Percentiles rank a stretch among this genome's conserved stretches.
Evolutionary conservation across 495 filamentous ascomycete genomes (phyloP).

Genomic region (Aspergillus steynii): DNA sequence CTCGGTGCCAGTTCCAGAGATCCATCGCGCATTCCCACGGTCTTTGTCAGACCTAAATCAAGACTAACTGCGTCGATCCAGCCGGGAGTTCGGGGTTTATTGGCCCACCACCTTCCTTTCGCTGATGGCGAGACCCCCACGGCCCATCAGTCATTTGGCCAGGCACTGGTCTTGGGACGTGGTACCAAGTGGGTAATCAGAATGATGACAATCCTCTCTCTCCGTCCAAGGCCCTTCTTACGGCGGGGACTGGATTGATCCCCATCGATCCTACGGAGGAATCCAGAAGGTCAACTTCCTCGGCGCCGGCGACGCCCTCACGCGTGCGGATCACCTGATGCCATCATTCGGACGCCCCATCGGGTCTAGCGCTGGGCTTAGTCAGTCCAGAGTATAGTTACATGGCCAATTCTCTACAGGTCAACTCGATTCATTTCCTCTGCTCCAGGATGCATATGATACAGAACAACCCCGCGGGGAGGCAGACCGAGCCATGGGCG

Average conservation of each 20-base stretch:
- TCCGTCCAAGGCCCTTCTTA: no score
- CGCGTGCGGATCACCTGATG: conserved; percentile 21
- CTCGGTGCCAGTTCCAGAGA: not conserved
- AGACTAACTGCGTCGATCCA: conserved; percentile 3
- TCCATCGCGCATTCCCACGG: not conserved
- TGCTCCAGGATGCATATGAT: no score
- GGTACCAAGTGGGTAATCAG: not conserved
- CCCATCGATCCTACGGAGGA: not conserved
- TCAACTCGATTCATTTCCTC: no score
- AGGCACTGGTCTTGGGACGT: not conserved
- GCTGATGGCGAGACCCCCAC: not conserved
- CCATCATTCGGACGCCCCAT: not conserved
- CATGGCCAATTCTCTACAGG: no score
- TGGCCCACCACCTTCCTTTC: not conserved
- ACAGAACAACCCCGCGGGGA: no score
- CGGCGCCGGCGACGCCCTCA: not conserved
- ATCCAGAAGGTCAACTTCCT: no score
- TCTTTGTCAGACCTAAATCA: conserved; percentile 6
- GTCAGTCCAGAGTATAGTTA: no score
- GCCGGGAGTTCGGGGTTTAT: not conserved
- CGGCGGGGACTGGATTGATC: no score
- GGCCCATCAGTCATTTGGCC: not conserved
- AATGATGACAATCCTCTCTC: not conserved
- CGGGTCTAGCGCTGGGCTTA: not conserved
- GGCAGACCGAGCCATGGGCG: no score